Evolutionary conservation across 768 basidiomycete species (phyloP).

Genomic region (Cubamyces sp.): DNA sequence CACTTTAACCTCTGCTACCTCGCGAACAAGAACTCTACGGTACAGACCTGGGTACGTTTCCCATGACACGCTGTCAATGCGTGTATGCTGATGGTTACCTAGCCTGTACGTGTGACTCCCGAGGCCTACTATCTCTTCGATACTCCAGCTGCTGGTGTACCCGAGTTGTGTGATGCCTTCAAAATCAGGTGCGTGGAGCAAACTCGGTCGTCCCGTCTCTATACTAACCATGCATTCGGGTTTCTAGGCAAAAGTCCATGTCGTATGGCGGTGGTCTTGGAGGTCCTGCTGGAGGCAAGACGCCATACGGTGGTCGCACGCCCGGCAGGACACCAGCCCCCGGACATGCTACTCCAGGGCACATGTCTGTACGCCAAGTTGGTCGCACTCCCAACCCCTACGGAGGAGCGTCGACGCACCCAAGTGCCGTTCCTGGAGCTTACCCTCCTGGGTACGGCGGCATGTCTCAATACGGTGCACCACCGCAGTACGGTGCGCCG

Average conservation of each 20-base stretch:
- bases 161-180: slow-evolving; percentile 96
- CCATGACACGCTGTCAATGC: no score
- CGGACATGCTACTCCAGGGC: slow-evolving; percentile 69
- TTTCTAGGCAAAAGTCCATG: slow-evolving; percentile 64
- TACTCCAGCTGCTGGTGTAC: slow-evolving; percentile 87
- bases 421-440: slow-evolving; percentile 35
- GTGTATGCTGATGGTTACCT: background rate
- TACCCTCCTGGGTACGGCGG: slow-evolving; percentile 41
- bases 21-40: slow-evolving; percentile 86
- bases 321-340: slow-evolving; percentile 69
- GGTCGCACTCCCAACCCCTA: slow-evolving; percentile 85
- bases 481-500: slow-evolving; percentile 35
- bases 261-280: slow-evolving; percentile 50
- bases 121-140: slow-evolving; percentile 91
- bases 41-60: slow-evolving; percentile 85
- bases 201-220: background rate
- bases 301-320: slow-evolving; percentile 79
- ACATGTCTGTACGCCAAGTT: slow-evolving; percentile 71
- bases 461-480: slow-evolving; percentile 34
- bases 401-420: slow-evolving; percentile 36
- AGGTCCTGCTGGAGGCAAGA: slow-evolving; percentile 69
- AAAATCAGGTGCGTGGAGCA: slow-evolving; percentile 68
- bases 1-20: slow-evolving; percentile 94
- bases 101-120: slow-evolving; percentile 88
- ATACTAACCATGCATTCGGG: background rate